Percentiles rank a stretch among this genome's conserved stretches.
Conservation (phyloP, 306 rosid genomes). For the Vachellia pachyceras region DNA sequence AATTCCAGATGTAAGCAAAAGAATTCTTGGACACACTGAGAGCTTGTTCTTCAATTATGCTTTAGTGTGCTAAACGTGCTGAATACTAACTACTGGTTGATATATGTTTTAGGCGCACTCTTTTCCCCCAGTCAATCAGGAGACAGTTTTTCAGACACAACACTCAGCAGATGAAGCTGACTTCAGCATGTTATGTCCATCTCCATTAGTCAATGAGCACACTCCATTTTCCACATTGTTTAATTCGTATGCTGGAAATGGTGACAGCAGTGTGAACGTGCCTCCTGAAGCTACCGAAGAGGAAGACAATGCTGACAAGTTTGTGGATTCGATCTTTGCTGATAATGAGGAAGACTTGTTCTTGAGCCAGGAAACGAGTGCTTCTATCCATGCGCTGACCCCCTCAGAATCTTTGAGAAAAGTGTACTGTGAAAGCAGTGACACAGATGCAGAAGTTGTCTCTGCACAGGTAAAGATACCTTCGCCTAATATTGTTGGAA, state of each 20-base stretch:
- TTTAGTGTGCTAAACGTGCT: slow-evolving; percentile 12
- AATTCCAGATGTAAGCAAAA: slow-evolving; percentile 50
- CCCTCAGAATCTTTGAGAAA: slow-evolving; percentile 13
- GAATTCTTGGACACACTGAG: slow-evolving; percentile 10
- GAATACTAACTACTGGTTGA: slow-evolving; percentile 23
- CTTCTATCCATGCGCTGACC: slow-evolving; percentile 13
- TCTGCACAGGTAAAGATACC: slow-evolving; percentile 48
- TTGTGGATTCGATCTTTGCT: background rate
- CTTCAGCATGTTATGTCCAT: background rate
- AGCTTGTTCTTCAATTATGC: slow-evolving; percentile 1
- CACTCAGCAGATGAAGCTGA: background rate
- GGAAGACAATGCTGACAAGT: no score
- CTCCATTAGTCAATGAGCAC: slow-evolving; percentile 1
- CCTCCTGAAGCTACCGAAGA: background rate
- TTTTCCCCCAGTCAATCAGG: background rate
- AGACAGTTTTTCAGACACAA: background rate
- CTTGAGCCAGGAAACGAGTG: background rate
- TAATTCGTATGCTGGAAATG: slow-evolving; percentile 14
- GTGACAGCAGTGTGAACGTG: background rate
- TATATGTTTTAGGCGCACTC: slow-evolving; percentile 26
- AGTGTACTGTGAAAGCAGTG: slow-evolving; percentile 45
- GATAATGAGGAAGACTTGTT: background rate
- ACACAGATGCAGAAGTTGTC: slow-evolving; percentile 44
- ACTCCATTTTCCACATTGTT: background rate
- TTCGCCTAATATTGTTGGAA: slow-evolving; percentile 30